Percentiles rank a stretch among this genome's conserved stretches.
Evolutionary conservation across 495 filamentous ascomycete genomes (phyloP).

Genomic region (Podospora bellae-mahoneyi): DNA sequence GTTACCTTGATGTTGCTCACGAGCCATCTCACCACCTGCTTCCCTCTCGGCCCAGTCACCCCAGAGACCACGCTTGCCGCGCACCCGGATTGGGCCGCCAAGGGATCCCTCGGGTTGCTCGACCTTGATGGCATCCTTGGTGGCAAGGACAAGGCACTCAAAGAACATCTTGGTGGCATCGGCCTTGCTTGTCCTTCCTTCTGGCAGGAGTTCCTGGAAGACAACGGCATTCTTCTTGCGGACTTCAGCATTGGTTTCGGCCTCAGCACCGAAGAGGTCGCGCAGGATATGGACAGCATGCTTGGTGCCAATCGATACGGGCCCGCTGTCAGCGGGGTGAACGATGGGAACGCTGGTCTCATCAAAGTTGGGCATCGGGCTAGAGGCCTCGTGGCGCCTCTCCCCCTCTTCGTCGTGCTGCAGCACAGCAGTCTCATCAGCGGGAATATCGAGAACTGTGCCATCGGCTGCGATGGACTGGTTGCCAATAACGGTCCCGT

Average conservation of each 20-base stretch:
- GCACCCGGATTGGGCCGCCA: conserved; percentile 72
- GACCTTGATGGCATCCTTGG: conserved; percentile 97
- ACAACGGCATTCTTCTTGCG: conserved; percentile 74
- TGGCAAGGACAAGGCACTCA: conserved; percentile 89
- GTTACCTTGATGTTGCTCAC: conserved; percentile 34
- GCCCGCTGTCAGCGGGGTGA: conserved; percentile 74
- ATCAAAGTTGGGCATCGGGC: conserved; percentile 59
- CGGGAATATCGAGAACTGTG: conserved; percentile 63
- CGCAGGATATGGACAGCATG: conserved; percentile 93
- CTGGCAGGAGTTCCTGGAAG: conserved; percentile 90
- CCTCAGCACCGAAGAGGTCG: conserved; percentile 71
- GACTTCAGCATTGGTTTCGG: conserved; percentile 56
- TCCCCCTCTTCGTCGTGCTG: conserved; percentile 56
- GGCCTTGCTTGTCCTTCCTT: conserved; percentile 67
- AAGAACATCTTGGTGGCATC: conserved; percentile 99
- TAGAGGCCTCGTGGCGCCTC: conserved; percentile 37
- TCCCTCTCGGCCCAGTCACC: conserved; percentile 90
- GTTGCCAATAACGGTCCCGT: conserved; percentile 51
- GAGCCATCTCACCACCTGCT: conserved; percentile 56
- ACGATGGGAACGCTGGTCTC: conserved; percentile 70
- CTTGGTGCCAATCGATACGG: conserved; percentile 84
- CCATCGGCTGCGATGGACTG: conserved; percentile 47
- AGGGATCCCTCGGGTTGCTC: conserved; percentile 75
- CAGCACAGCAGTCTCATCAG: conserved; percentile 48
- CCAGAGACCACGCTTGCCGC: conserved; percentile 89